A percentile compares a stretch with the other conserved stretches of the same genome.
Conservation (phyloP, 108 stramenopile species). For the Nitzschia sp. region DNA sequence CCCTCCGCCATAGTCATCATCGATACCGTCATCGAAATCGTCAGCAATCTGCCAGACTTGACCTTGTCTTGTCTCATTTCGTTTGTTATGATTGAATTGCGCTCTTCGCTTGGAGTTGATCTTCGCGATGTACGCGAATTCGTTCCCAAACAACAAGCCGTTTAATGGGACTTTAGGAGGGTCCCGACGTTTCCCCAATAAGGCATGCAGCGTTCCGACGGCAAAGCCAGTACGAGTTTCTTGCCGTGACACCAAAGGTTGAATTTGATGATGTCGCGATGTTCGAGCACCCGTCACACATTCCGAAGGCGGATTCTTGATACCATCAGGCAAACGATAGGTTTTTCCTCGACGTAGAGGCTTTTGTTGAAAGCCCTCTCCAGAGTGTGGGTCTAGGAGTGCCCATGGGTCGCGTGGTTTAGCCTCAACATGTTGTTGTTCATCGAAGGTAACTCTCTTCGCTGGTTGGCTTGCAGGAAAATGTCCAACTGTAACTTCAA, state of each 20-base stretch:
- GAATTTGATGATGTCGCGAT: constrained; percentile 9
- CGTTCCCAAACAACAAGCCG: constrained; percentile 69
- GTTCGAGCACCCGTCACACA: constrained; percentile 77
- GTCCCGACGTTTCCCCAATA: constrained; percentile 27
- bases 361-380: constrained; percentile 28
- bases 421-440: constrained; percentile 4
- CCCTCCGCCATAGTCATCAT: constrained; percentile 49
- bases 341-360: constrained; percentile 79
- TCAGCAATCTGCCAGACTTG: constrained; percentile 3
- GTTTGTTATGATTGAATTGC: constrained; percentile 35
- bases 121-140: constrained; percentile 83
- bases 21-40: constrained; percentile 49
- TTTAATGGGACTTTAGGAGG: constrained; percentile 38
- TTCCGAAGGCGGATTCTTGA: constrained; percentile 60
- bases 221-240: constrained; percentile 2
- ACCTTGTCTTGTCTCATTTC: constrained; percentile 2
- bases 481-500: constrained; percentile 23
- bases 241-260: constrained; percentile 10
- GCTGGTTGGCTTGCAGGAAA: not conserved
- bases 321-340: constrained; percentile 66
- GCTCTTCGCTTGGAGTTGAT: constrained; percentile 56
- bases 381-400: constrained; percentile 80
- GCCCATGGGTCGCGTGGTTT: constrained; percentile 74
- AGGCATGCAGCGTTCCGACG: constrained; percentile 29
- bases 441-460: constrained; percentile 34